Base-by-base conservation (phyloP, 768 basidiomycete genomes). In the Agaricus subrufescens region DNA sequence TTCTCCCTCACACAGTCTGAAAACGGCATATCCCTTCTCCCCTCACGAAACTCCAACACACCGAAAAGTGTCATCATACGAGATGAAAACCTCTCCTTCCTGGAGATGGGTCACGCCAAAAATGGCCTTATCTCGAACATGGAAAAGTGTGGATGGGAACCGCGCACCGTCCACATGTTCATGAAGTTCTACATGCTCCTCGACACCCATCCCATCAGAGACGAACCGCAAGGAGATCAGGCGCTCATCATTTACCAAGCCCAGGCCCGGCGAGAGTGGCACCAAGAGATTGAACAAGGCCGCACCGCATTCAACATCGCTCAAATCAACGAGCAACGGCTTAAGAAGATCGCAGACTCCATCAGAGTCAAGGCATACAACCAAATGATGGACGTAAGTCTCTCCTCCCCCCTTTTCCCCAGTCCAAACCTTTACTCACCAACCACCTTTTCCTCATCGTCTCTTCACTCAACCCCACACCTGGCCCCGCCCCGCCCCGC, bases 251-350 rank as follows among this genome's bases (percentile, higher is more conserved):
- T 14, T 0, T 65, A 65, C 43, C 53, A 55, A 44, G 60, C 57
- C 1, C 19, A 50, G 19, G 60, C 50, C 2, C 40, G 57, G 14
- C 19, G 58, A 7, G 44, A 64, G 0, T 65, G 62, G 62, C 58
- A 59, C 25, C 51, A 50, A 4, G 23, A 49, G 12, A 26, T 59
- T 3, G 48, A 43, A 12, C 14, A 30, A 34, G 45, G 38, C 9
- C 31, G 9, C 31, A 31, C 4, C 4, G 31, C 9, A 4, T 31
- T 31, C 9, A 31, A 31, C 9, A 4, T 31, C 31, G 31, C 31
- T 9, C 31, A 9, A 4, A 9, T 31, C 31, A 4, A 9, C 31
- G n/a, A 31, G 9, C 9, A 9, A 9, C 31, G 4, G 31, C 31
- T 31, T 31, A 31, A 4, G 9, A 9, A 31, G 9, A 31, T 31